Evolutionary conservation across 139 green algal species (phyloP).

Genomic region (Coelastrella sp.): DNA sequence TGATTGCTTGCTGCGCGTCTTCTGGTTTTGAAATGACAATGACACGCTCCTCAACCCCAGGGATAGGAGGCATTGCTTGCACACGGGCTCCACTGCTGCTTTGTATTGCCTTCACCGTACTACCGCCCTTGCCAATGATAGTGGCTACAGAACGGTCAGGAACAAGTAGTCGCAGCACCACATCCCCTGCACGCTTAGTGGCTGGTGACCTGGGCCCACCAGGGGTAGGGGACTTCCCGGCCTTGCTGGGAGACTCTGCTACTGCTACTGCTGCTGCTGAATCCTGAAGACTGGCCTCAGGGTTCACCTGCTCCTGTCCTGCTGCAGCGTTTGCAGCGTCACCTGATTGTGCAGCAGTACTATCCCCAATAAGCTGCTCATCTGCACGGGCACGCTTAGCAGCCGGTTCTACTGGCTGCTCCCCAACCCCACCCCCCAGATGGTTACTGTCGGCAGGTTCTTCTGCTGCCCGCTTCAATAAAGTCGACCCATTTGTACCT

Average conservation of each 20-base stretch:
- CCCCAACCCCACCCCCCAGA: background rate
- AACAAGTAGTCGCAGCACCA: constrained; percentile 27
- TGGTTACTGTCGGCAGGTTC: background rate
- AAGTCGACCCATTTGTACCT: background rate
- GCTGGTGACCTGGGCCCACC: background rate
- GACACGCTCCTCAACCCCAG: constrained; percentile 22
- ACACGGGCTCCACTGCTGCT: constrained; percentile 17
- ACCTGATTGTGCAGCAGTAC: background rate
- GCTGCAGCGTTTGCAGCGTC: background rate
- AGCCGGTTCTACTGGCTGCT: background rate
- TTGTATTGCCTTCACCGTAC: constrained; percentile 11
- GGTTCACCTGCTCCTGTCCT: background rate
- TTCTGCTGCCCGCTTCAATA: background rate
- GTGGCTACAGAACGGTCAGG: background rate
- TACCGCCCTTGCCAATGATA: constrained; percentile 38
- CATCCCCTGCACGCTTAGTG: constrained; percentile 3
- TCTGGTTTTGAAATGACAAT: constrained; percentile 18
- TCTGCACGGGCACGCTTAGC: constrained; percentile 19
- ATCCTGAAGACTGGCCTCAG: background rate
- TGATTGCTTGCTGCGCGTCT: background rate
- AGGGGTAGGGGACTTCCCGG: background rate
- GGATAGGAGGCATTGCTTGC: constrained; percentile 13
- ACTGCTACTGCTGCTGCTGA: constrained; percentile 15
- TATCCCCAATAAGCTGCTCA: background rate
- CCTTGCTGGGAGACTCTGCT: background rate